Base-by-base conservation (phyloP, 768 basidiomycete genomes). In the Tricholomella constricta region DNA sequence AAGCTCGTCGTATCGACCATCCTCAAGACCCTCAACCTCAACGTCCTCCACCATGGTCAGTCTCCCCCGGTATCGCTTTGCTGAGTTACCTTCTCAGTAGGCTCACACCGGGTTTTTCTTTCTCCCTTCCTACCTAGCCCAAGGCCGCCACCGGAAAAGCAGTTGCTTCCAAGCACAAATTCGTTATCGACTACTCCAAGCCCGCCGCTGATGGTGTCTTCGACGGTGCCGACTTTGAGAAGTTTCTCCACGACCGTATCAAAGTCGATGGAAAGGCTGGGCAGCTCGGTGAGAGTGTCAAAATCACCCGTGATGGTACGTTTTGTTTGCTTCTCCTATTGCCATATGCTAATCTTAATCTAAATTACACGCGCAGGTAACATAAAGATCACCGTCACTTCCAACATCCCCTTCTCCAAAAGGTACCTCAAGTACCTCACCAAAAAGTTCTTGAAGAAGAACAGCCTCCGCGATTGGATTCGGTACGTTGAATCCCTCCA, bases 401-500 rank as follows among this genome's bases (percentile, higher is more conserved):
- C 94, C 48, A 86, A 77, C 66, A 86, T 96, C 69, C 86, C 92
- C 51, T 89, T 98, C 76, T 98, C 96, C 45, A 98, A 98, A 78
- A 84, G 92, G 52, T 98, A 97, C 75, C 86, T 98, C 70, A 98
- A 98, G 76, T 99, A 98, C 77, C 81, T 98, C 56, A 98, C 96
- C 58, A 98, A 98, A 83, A 96, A 96, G 80, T 95, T 93, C 83
- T 82, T 98, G 75, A 98, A 98, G 84, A 97, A 97, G 85, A 94
- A 95, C 78, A 76, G 80, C 40, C 82, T 97, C 64, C 88, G 94
- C 61, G 95, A 98, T 77, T 98, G 94, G 91, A 93, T 98, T 70
- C 94, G 94, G 84, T 87, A 58, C 45, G 77, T 69, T 14, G 15
- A 6, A 11, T 15, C 7, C 14, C 26, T 34, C 2, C 15, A 15